These are phyloP conservation scores for Colletotrichum tabaci DNA, from an alignment of 2,329 filamentous ascomycete species.

Conservation along the genomic window DNA sequence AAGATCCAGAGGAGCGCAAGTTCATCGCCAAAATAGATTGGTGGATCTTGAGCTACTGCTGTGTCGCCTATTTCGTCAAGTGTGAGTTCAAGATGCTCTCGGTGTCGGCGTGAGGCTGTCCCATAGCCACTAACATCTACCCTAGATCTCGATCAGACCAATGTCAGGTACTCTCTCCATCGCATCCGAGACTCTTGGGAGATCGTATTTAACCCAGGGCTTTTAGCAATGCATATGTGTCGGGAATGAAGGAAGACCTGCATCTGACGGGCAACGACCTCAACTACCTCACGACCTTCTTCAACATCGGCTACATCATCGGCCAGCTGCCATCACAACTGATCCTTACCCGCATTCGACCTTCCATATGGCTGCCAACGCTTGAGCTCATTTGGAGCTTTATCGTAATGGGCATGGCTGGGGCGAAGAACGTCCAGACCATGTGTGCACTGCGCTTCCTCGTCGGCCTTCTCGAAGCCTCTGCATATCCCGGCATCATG, in stretches of 20 bases:
- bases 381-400: conserved; percentile 54
- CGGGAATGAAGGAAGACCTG: conserved; percentile 66
- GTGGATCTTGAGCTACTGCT: conserved; percentile 55
- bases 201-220: conserved; percentile 21
- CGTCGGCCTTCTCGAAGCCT: conserved; percentile 56
- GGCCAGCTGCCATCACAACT: conserved; percentile 57
- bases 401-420: conserved; percentile 55
- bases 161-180: neutral
- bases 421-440: conserved; percentile 54
- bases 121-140: neutral
- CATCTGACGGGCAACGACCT: conserved; percentile 67
- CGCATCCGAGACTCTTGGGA: neutral
- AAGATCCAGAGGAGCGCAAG: conserved; percentile 50
- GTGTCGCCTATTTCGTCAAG: conserved; percentile 57
- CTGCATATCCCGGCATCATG: conserved; percentile 56
- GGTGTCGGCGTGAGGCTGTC: too few relatives aligned
- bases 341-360: conserved; percentile 56
- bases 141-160: conserved; percentile 2
- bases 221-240: conserved; percentile 58
- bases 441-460: conserved; percentile 61
- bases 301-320: conserved; percentile 74
- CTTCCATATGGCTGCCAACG: conserved; percentile 56
- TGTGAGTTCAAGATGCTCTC: conserved; percentile 31
- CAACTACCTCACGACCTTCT: conserved; percentile 67
- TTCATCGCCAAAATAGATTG: conserved; percentile 53